phyloP scores from a whole-genome alignment of 2,329 filamentous ascomycete genomes.

The Bimuria novae-zelandiae region DNA sequence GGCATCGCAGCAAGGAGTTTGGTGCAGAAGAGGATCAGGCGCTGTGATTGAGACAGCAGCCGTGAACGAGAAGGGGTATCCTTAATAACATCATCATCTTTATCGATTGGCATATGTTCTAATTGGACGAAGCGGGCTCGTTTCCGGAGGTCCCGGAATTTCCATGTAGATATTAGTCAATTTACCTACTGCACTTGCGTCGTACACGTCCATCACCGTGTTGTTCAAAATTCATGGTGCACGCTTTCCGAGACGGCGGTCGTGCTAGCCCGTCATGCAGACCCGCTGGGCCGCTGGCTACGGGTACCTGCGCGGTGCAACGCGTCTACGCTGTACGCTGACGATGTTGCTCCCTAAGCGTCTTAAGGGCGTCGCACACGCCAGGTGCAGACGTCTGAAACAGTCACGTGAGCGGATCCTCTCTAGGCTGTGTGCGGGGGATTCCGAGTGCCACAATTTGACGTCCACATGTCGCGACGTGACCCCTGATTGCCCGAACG shows the following conservation, averaged over 20 bases:
- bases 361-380: neutral
- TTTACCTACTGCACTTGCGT: constrained; percentile 21
- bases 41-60: constrained; percentile 8
- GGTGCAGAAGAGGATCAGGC: neutral
- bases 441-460: neutral
- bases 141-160: constrained; percentile 23
- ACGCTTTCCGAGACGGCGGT: neutral
- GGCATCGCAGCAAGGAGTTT: constrained; percentile 7
- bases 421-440: constrained; percentile 3
- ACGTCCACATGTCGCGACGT: neutral
- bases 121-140: constrained; percentile 15
- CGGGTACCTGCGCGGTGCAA: constrained; percentile 4
- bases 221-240: neutral
- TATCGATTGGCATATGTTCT: constrained; percentile 12
- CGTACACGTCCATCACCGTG: neutral
- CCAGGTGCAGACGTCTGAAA: constrained; percentile 1
- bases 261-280: constrained; percentile 1
- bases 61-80: neutral
- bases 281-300: neutral
- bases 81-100: neutral
- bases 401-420: neutral
- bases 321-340: neutral
- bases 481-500: constrained; percentile 4
- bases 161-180: constrained; percentile 24
- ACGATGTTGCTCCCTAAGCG: neutral